A percentile compares a stretch with the other conserved stretches of the same genome.
Evolutionary conservation across 2,329 filamentous ascomycete genomes (phyloP).

Genomic region (Fusarium siculi): DNA sequence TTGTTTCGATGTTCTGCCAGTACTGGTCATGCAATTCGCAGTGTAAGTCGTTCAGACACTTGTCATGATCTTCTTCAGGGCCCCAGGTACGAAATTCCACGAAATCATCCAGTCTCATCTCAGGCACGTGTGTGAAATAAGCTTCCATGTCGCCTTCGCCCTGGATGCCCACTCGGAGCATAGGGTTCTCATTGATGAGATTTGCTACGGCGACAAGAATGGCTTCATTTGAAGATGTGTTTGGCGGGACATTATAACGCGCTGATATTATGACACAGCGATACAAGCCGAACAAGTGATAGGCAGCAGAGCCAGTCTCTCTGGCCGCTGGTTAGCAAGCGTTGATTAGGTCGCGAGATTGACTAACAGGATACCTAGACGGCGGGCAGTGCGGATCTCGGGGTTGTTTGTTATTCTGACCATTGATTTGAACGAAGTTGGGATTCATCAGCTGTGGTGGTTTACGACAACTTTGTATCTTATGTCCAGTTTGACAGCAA

Average conservation of each 20-base stretch:
- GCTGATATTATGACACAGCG: conserved; percentile 58
- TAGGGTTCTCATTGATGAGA: conserved; percentile 57
- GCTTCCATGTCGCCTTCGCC: conserved; percentile 57
- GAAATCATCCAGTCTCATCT: conserved; percentile 57
- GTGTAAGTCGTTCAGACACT: conserved; percentile 47
- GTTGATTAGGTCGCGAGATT: background rate
- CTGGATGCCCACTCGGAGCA: conserved; percentile 61
- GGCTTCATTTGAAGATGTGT: background rate
- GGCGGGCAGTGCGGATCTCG: conserved; percentile 33
- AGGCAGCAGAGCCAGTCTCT: conserved; percentile 58
- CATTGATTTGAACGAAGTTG: background rate
- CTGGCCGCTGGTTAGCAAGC: conserved; percentile 43
- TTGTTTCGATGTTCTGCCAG: conserved; percentile 54
- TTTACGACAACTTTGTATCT: background rate
- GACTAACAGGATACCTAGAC: conserved; percentile 43
- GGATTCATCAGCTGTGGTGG: background rate
- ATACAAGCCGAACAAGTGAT: conserved; percentile 60
- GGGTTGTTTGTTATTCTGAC: conserved; percentile 12
- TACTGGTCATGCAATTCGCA: conserved; percentile 53
- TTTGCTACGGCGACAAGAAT: conserved; percentile 53
- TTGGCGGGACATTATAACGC: conserved; percentile 50
- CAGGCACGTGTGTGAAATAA: conserved; percentile 55
- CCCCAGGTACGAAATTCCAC: conserved; percentile 49
- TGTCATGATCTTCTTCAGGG: conserved; percentile 46
- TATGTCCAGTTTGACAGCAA: background rate